Evolutionary conservation across 371 early-diverging fungal species (phyloP).

Genomic region (Mortierella sp.): DNA sequence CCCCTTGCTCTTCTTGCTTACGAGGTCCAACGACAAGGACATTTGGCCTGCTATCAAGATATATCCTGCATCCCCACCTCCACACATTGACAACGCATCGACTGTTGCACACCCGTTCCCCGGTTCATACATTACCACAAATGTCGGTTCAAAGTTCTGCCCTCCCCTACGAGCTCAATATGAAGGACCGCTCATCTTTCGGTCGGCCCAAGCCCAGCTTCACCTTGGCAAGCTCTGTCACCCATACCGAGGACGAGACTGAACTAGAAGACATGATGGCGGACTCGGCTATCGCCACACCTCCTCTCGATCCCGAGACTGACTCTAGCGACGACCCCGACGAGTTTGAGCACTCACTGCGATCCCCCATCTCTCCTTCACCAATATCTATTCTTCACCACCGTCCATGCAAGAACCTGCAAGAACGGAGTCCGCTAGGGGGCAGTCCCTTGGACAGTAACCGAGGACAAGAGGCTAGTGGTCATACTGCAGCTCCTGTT

Average conservation of each 20-base stretch:
- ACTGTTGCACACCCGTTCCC: no score
- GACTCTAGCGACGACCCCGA: conserved; percentile 36
- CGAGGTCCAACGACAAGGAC: neutral
- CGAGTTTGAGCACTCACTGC: conserved; percentile 2
- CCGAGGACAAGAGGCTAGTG: conserved; percentile 11
- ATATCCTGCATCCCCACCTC: no score
- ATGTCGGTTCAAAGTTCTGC: conserved; percentile 13
- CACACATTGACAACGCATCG: neutral
- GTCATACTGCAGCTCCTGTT: conserved; percentile 6
- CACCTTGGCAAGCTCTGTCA: no score
- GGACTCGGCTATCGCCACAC: conserved; percentile 31
- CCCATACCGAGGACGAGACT: neutral
- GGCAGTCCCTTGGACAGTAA: conserved; percentile 10
- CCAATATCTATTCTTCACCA: conserved; percentile 22
- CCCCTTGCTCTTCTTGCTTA: neutral
- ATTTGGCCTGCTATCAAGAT: neutral
- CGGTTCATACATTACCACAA: neutral
- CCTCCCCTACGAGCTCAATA: conserved; percentile 1
- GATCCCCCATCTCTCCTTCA: conserved; percentile 17
- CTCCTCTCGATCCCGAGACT: conserved; percentile 37
- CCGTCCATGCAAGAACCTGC: conserved; percentile 33
- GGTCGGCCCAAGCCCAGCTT: conserved; percentile 9
- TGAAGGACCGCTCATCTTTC: conserved; percentile 1
- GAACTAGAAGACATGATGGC: conserved; percentile 31
- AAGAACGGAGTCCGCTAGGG: conserved; percentile 5